A percentile compares a stretch with the other conserved stretches of the same genome.
These are phyloP conservation scores for Eutypella sp. DNA, from an alignment of 2,329 filamentous ascomycete genomes.

Conservation along the genomic window DNA sequence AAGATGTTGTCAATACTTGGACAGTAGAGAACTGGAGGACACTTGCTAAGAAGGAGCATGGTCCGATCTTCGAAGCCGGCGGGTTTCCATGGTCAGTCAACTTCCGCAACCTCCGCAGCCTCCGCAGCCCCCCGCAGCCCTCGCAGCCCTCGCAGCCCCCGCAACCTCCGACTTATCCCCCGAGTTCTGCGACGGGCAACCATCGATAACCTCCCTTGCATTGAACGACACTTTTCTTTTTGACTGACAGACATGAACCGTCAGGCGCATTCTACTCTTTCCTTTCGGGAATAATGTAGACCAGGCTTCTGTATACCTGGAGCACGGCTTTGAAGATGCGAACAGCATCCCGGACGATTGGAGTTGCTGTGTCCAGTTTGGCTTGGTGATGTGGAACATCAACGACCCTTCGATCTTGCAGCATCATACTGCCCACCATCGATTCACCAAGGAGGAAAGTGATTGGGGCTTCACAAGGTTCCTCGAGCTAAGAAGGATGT, in stretches of 20 bases:
- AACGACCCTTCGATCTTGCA: slow-evolving; percentile 82
- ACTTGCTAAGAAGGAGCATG: slow-evolving; percentile 75
- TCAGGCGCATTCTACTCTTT: slow-evolving; percentile 89
- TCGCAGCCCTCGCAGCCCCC: too few species aligned
- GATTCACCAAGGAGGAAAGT: slow-evolving; percentile 92
- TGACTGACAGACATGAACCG: slow-evolving; percentile 14
- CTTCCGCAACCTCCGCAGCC: slow-evolving; percentile 2
- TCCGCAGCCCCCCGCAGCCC: too few species aligned
- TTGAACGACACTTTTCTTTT: too few species aligned
- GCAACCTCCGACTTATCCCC: too few species aligned
- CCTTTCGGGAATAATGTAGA: slow-evolving; percentile 93
- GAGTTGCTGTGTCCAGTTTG: slow-evolving; percentile 95
- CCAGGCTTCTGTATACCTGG: slow-evolving; percentile 89
- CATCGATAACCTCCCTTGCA: too few species aligned
- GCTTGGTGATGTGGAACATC: slow-evolving; percentile 88
- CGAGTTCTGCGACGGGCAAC: too few species aligned
- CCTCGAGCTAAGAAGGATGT: slow-evolving; percentile 80
- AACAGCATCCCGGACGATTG: slow-evolving; percentile 78
- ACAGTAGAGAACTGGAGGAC: slow-evolving; percentile 77
- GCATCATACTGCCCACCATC: slow-evolving; percentile 83
- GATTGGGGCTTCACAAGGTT: slow-evolving; percentile 99
- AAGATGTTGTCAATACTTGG: slow-evolving; percentile 78
- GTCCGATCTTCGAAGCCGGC: slow-evolving; percentile 80
- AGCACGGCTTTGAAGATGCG: slow-evolving; percentile 80
- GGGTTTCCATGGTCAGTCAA: slow-evolving; percentile 74